Evolutionary conservation across 306 rosid genomes (phyloP), one percentile per base, ranked within the genome.

Genomic region (Alnus glutinosa): DNA sequence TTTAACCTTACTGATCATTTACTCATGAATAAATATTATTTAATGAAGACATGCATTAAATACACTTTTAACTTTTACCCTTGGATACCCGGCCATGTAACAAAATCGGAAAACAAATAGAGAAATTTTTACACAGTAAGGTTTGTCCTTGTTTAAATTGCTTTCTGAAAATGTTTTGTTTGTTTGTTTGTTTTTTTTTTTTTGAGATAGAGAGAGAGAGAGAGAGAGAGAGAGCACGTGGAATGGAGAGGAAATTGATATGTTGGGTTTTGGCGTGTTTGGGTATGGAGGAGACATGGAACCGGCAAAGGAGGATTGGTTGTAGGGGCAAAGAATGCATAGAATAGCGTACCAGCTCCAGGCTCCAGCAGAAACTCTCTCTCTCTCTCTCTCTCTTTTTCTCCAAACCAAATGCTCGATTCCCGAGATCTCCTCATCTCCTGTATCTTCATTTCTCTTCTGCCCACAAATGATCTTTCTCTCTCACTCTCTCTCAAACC

Each of bases 291-390:
- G 90, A 85, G 92, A 91, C 94, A 93, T 72, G 37, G 81, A 50
- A 88, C 88, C 90, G 89, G 97, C 91, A 88, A 89, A 87, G 89
- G 71, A 87, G 93, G 97, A 86, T 78, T 79, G 81, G 81, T 71
- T 47, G 51, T 68, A 19, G 76, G 82, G 72, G 81, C 80, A 83
- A 76, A 81, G 70, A 63, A 78, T 58, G 89, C 97, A 92, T 91
- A 71, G 97, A 89, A 84, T 66, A 79, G 80, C 75, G 91, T 83
- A 82, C 89, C 89, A 83, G 71, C 77, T 42, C 46, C 46, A 42
- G 47, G 18, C 74, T 52, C 67, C 68, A 23, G 7, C 75, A 37
- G 39, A 14, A 13, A 11, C 52, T 37, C 28, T 9, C 61, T 28
- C 12, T 66, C 61, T 28, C 12, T 66, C 55, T 77, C n/a, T 70